phyloP scores from a whole-genome alignment of 371 early-diverging fungal genomes.

The Rhizopus arrhizus region DNA sequence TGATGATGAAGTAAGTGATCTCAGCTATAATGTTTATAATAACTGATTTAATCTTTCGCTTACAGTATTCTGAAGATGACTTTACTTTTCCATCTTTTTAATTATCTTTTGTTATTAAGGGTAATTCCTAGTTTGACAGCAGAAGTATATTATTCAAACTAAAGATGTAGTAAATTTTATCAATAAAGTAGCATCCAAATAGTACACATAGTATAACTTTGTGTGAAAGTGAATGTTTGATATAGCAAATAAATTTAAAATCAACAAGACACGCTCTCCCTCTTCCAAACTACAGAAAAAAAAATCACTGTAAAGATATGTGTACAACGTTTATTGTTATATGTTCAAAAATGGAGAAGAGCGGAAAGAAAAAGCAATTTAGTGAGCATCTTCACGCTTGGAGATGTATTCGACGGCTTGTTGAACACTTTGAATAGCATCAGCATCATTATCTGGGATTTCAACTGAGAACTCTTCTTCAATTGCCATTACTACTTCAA shows the following conservation, averaged over 20 bases:
- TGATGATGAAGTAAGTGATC: slow-evolving; percentile 35
- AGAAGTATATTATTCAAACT: no score
- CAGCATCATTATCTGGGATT: slow-evolving; percentile 96
- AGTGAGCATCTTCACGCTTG: slow-evolving; percentile 78
- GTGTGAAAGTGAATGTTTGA: no score
- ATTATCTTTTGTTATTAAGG: not conserved
- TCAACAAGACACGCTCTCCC: no score
- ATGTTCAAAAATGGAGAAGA: not conserved
- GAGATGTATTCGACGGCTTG: slow-evolving; percentile 89
- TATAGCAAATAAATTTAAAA: no score
- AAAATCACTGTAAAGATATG: no score
- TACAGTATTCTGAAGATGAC: slow-evolving; percentile 34
- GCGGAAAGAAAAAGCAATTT: slow-evolving; percentile 26
- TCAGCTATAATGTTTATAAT: not conserved
- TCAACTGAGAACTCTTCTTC: slow-evolving; percentile 98
- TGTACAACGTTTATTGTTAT: no score
- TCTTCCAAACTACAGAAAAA: no score
- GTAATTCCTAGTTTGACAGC: no score
- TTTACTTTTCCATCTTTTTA: slow-evolving; percentile 30
- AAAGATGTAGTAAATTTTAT: no score
- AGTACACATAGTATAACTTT: no score
- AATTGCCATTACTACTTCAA: slow-evolving; percentile 98
- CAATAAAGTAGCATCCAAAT: no score
- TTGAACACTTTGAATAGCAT: slow-evolving; percentile 86
- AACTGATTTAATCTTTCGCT: not conserved